Evolutionary conservation across 73 alveolate species (phyloP).

Genomic region (Paramecium primaurelia): DNA sequence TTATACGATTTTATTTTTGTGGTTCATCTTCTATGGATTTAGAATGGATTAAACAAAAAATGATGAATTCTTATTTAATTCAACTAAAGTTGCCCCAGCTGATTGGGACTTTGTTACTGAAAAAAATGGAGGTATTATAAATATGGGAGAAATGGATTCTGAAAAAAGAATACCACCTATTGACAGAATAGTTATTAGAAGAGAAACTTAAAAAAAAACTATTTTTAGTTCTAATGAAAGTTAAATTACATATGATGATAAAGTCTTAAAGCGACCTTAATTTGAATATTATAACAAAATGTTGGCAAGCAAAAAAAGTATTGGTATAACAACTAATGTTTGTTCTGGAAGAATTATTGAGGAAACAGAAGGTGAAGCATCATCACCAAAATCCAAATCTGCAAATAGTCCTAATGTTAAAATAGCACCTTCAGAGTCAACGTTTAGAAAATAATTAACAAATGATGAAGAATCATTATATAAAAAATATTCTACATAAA

Average conservation of each 20-base stretch:
- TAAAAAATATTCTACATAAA: neutral
- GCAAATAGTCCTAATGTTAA: neutral
- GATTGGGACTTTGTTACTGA: neutral
- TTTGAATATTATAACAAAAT: neutral
- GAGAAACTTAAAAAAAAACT: neutral
- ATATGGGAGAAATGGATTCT: neutral
- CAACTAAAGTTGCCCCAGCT: neutral
- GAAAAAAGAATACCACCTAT: neutral
- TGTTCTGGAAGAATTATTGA: neutral
- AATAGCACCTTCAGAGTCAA: neutral
- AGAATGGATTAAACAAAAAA: neutral
- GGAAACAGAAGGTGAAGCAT: neutral
- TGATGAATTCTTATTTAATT: neutral
- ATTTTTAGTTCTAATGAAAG: neutral
- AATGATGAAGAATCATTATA: neutral
- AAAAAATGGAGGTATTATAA: neutral
- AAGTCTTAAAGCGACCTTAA: neutral
- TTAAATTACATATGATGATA: neutral
- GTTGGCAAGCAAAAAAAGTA: neutral
- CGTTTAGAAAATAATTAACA: neutral
- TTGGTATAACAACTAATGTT: neutral
- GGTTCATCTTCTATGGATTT: neutral
- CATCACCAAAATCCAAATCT: neutral
- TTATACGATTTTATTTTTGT: neutral
- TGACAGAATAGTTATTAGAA: neutral